Evolutionary conservation across 108 stramenopile species (phyloP).

Genomic region (Poteriospumella lacustris): DNA sequence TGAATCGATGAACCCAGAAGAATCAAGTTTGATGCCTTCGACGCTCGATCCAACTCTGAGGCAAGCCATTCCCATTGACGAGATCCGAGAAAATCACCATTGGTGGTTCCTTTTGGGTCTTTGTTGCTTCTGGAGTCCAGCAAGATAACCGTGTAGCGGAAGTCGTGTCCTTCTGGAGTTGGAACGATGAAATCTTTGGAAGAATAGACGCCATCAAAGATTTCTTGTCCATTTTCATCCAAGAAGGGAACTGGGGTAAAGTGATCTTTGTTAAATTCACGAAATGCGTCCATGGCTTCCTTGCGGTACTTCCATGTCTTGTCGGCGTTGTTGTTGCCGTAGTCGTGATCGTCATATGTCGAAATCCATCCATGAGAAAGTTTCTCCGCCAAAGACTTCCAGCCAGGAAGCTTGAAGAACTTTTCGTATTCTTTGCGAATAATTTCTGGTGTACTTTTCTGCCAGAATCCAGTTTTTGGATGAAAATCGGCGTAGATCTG

Average conservation of each 20-base stretch:
- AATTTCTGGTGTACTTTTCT: background rate
- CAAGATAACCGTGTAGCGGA: slow-evolving; percentile 51
- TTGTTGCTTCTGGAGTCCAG: slow-evolving; percentile 74
- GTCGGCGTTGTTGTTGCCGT: slow-evolving; percentile 78
- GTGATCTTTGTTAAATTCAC: slow-evolving; percentile 62
- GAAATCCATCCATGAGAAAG: slow-evolving; percentile 45
- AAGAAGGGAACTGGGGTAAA: too few relatives aligned
- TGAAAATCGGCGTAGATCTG: slow-evolving; percentile 17
- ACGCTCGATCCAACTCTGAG: slow-evolving; percentile 37
- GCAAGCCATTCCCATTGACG: slow-evolving; percentile 79
- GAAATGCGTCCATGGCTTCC: slow-evolving; percentile 56
- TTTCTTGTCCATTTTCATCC: background rate
- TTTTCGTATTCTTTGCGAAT: background rate
- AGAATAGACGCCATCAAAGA: slow-evolving; percentile 60
- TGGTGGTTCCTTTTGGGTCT: slow-evolving; percentile 66
- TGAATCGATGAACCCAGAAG: slow-evolving; percentile 70
- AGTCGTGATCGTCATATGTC: slow-evolving; percentile 85
- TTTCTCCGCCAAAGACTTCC: background rate
- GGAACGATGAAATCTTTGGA: slow-evolving; percentile 13
- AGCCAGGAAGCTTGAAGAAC: background rate
- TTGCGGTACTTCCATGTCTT: slow-evolving; percentile 51
- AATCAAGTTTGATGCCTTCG: slow-evolving; percentile 42
- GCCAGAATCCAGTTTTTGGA: background rate
- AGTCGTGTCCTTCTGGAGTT: slow-evolving; percentile 41
- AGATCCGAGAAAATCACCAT: slow-evolving; percentile 59